Evolutionary conservation across 148 eudicot species (phyloP).

Genomic region (Hydrangea macrophylla): DNA sequence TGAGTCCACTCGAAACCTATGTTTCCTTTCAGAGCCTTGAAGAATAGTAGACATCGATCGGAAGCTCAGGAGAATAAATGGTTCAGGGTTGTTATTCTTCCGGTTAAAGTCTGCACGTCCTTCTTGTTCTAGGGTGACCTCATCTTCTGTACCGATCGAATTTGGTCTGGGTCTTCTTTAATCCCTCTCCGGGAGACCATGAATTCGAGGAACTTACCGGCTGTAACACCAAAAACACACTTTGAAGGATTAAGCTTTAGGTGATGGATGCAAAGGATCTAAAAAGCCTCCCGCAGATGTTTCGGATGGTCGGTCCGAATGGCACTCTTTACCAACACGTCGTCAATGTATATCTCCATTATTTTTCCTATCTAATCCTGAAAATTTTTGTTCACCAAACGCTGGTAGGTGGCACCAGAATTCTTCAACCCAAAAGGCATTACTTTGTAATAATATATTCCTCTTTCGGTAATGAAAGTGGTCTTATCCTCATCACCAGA

Average conservation of each 20-base stretch:
- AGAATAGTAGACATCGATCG: neutral
- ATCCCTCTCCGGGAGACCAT: neutral
- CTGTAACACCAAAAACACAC: neutral
- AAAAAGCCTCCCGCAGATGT: neutral
- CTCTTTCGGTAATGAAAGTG: too few relatives aligned
- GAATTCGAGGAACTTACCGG: neutral
- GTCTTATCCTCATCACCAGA: too few relatives aligned
- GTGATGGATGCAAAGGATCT: neutral
- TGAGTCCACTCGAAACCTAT: neutral
- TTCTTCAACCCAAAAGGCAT: neutral
- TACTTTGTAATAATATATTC: neutral
- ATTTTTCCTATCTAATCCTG: neutral
- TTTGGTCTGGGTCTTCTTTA: neutral
- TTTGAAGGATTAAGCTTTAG: neutral
- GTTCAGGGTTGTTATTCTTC: neutral
- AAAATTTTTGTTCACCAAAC: neutral
- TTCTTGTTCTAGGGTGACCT: neutral
- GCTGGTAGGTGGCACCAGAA: neutral
- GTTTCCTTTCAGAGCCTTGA: neutral
- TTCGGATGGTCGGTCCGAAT: neutral
- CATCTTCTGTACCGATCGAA: neutral
- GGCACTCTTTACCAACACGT: neutral
- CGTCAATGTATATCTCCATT: neutral
- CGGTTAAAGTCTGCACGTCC: neutral
- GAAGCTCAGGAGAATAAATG: neutral